Base-by-base conservation (phyloP, 2,329 filamentous ascomycete species). In the Cordyceps cateniannulata region DNA sequence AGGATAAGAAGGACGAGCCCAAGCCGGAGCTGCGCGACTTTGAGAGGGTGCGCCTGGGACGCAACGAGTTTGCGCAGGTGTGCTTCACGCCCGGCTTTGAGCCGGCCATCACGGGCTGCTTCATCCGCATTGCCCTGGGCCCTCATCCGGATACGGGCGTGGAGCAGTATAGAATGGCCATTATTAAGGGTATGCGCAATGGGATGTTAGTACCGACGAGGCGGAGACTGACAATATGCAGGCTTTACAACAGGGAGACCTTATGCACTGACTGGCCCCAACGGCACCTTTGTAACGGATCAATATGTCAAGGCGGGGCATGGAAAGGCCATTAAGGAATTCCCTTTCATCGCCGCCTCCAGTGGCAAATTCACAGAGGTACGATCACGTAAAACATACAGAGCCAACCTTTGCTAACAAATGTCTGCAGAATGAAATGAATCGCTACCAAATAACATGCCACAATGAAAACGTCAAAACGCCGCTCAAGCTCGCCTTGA, bases 1-100 rank as follows among this genome's bases (percentile, higher is more conserved):
- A 59, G 4, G 35, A 59, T 24, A 47, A 59, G 18, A 87, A 90
- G 3, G 85, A 89, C 42, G 77, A 95, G 29, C 84, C 85, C 16
- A 87, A 86, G 27, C 85, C 90, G 2, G 85, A 89, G 40, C 78
- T 96, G 22, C 82, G 82, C n/a, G 91, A 98, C 72, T 86, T 93
- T 65, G 89, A 98, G 70, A 85, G 90, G 55, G 85, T 93, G 58
- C 86, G 91, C 61, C 84, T 99, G 62, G 91, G 93, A 54, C 85
- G 95, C 64, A 89, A 85, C 66, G 90, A 92, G 69, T 96, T 99
- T 72, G 88, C 89, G 7, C 86, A 93, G 69, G 89, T 96, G 60
- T 97, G 92, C 80, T 96, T 96, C 77, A 93, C 93, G 67, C 95
- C 95, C 12, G 88, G 88, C 4, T 97, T 99, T 66, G 90, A 96